Evolutionary conservation across 2,329 filamentous ascomycete genomes (phyloP).

Genomic region (Alternaria burnsii): DNA sequence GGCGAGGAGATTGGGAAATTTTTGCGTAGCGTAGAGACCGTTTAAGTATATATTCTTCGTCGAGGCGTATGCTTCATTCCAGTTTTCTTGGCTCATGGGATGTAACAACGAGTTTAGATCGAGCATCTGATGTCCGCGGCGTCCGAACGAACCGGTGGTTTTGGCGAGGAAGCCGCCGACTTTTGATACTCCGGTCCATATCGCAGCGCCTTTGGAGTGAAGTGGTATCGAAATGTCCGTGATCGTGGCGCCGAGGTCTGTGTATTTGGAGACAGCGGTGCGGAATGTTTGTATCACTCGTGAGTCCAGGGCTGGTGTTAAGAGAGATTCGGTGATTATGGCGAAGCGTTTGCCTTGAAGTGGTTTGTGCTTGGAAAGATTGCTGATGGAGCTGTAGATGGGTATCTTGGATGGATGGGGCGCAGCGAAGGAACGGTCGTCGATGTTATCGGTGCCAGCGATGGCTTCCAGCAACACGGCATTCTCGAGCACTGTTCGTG

Average conservation of each 20-base stretch:
- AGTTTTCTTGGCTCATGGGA: conserved; percentile 58
- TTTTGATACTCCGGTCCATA: conserved; percentile 59
- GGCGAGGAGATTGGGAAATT: not conserved
- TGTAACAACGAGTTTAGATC: conserved; percentile 61
- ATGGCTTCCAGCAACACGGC: conserved; percentile 56
- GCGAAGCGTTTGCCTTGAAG: conserved; percentile 36
- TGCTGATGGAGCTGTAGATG: conserved; percentile 35
- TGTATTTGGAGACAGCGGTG: conserved; percentile 54
- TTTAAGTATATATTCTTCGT: conserved; percentile 66
- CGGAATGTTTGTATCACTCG: conserved; percentile 55
- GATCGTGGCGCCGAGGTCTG: conserved; percentile 59
- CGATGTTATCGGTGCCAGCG: conserved; percentile 61
- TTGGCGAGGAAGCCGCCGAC: conserved; percentile 56
- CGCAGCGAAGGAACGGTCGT: conserved; percentile 51
- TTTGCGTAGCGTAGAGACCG: conserved; percentile 57
- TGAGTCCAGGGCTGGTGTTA: conserved; percentile 47
- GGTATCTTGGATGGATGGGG: conserved; percentile 37
- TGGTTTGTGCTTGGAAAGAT: conserved; percentile 19
- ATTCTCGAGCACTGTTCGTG: conserved; percentile 54
- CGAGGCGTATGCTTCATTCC: conserved; percentile 60
- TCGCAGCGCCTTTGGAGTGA: conserved; percentile 58
- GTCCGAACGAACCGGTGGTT: conserved; percentile 52
- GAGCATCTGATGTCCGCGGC: conserved; percentile 60
- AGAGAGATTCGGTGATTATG: conserved; percentile 43
- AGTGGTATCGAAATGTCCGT: conserved; percentile 62